Evolutionary conservation across 176 grass and related monocot species (phyloP), one percentile per base, ranked within the genome.

Genomic region (Puya raimondii): DNA sequence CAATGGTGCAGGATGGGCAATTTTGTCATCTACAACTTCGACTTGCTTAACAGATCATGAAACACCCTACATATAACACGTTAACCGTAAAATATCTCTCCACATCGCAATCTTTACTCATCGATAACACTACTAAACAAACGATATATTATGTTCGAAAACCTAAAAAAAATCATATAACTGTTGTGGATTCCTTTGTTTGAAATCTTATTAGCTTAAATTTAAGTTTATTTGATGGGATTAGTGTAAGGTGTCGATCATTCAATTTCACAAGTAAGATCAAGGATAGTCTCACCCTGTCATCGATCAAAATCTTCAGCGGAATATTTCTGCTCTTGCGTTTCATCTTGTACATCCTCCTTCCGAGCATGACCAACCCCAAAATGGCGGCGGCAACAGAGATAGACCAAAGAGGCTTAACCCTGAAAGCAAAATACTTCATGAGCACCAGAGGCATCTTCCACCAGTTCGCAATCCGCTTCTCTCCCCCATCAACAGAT

Each of bases 361-460:
- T 74, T 12, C 70, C 66, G 17, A 84, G 51, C 64, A 79, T 70
- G 57, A 75, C 65, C 27, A 84, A 73, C 23, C 82, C 82, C 70
- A 84, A 50, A 47, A 84, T 59, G 11, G 56, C 82, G 21, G 76
- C 82, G 20, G 71, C 71, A 26, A 79, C 9, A 49, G 82, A 65
- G 57, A 79, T 33, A 11, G 50, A 84, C 82, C 82, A 84, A 75
- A 51, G 20, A n/a, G 82, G 66, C 58, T 79, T 84, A 70, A 71
- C 51, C 50, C 69, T 84, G 14, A 66, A 65, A 49, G 67, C 16
- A 21, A 26, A 71, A 49, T 69, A 70, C 4, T 66, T 79, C 10
- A 79, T 51, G 42, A 75, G 15, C 53, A 63, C 69, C 63, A 85
- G 59, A 11, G 26, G 65, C 72, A 74, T 70, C 66, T 70, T 80